phyloP scores from a whole-genome alignment of 1,284 basidiomycete genomes.

The Irpex sp. region DNA sequence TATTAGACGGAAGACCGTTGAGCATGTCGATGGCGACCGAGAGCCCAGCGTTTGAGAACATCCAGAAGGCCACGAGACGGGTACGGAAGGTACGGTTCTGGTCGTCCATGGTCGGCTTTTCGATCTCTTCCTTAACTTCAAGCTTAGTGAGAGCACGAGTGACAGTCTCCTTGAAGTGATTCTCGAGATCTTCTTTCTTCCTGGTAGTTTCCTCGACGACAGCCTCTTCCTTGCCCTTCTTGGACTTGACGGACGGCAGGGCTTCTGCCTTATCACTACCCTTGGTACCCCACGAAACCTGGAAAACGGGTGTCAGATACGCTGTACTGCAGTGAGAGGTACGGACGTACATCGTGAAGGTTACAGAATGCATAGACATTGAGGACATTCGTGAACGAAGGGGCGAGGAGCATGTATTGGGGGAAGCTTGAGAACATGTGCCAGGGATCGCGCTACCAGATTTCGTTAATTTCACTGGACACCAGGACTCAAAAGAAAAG shows the following conservation, averaged over 20 bases:
- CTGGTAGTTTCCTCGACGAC: constrained; percentile 82
- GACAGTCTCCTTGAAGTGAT: constrained; percentile 92
- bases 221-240: constrained; percentile 75
- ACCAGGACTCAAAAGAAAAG: neutral
- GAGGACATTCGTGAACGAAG: constrained; percentile 90
- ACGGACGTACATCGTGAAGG: constrained; percentile 72
- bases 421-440: constrained; percentile 97
- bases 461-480: neutral
- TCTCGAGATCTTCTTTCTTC: constrained; percentile 86
- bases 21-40: constrained; percentile 84
- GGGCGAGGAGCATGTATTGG: constrained; percentile 88
- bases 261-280: constrained; percentile 95
- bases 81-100: constrained; percentile 94
- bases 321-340: neutral
- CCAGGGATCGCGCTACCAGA: constrained; percentile 85
- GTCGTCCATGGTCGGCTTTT: constrained; percentile 89
- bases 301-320: constrained; percentile 13
- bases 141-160: constrained; percentile 87
- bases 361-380: constrained; percentile 98
- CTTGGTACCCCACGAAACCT: constrained; percentile 93
- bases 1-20: constrained; percentile 62
- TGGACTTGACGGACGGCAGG: constrained; percentile 86
- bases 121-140: constrained; percentile 62
- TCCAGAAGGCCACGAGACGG: constrained; percentile 83
- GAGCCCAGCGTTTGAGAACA: constrained; percentile 77